A percentile compares a stretch with the other conserved stretches of the same genome.
phyloP scores from a whole-genome alignment of 2,329 filamentous ascomycete species.

The Fusarium graminum region DNA sequence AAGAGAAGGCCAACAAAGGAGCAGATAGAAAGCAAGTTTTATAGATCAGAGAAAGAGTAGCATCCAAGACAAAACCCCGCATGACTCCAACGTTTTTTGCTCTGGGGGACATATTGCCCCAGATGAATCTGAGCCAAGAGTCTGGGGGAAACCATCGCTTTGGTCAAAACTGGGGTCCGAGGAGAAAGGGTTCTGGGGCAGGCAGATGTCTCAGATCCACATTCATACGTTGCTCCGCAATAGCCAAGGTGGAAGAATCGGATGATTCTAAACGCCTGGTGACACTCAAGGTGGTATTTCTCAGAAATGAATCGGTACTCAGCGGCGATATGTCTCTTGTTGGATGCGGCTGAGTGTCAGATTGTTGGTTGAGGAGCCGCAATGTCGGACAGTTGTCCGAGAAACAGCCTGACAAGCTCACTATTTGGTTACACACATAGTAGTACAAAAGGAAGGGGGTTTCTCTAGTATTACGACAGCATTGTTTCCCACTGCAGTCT shows the following conservation, averaged over 20 bases:
- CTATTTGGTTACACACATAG: no score
- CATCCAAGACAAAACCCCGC: background rate
- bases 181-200: constrained; percentile 3
- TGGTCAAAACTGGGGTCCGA: constrained; percentile 5
- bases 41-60: constrained; percentile 1
- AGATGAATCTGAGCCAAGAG: constrained; percentile 15
- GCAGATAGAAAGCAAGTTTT: background rate
- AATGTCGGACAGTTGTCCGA: background rate
- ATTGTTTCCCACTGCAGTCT: no score
- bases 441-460: no score
- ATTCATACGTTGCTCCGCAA: background rate
- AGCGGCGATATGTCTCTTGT: no score
- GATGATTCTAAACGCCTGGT: background rate
- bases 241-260: background rate
- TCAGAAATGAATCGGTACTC: rapidly evolving
- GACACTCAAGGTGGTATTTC: rapidly evolving
- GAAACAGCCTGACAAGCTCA: background rate
- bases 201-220: background rate
- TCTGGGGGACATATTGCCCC: constrained; percentile 5
- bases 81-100: constrained; percentile 4
- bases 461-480: no score
- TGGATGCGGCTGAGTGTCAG: constrained; percentile 1
- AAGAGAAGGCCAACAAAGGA: rapidly evolving
- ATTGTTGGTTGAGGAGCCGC: background rate
- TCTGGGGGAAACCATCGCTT: background rate